These are phyloP conservation scores for Testicularia cyperi DNA, from an alignment of 1,284 basidiomycete genomes.

Conservation along the genomic window DNA sequence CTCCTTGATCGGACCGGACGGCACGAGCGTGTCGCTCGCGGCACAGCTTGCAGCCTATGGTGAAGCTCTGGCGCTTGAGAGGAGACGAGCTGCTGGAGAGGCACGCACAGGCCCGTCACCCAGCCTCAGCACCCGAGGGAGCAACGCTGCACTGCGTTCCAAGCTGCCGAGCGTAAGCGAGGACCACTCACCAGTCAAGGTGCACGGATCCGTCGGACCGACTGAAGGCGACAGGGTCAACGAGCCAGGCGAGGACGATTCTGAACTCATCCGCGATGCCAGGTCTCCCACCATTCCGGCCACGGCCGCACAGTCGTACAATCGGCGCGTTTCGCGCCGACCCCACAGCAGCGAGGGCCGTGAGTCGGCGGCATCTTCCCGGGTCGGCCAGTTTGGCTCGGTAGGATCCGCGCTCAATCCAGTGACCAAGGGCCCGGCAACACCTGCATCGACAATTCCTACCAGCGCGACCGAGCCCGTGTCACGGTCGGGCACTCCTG, in stretches of 20 bases:
- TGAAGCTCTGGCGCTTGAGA: slow-evolving; percentile 38
- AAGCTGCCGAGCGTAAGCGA: slow-evolving; percentile 39
- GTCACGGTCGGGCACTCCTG: too few species aligned
- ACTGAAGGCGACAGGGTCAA: too few species aligned
- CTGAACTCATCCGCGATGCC: slow-evolving; percentile 17
- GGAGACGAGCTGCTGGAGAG: slow-evolving; percentile 29
- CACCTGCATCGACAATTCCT: too few species aligned
- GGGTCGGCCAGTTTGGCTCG: slow-evolving; percentile 1
- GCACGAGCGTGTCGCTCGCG: slow-evolving; percentile 24
- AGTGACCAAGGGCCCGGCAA: too few species aligned
- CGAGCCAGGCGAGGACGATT: too few species aligned
- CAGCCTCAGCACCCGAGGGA: slow-evolving; percentile 22
- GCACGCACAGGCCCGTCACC: slow-evolving; percentile 26
- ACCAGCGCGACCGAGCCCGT: too few species aligned
- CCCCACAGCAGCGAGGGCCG: slow-evolving; percentile 38
- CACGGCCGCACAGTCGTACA: slow-evolving; percentile 31
- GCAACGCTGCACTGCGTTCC: slow-evolving; percentile 32
- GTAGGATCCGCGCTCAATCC: too few species aligned
- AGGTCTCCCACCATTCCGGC: slow-evolving; percentile 15
- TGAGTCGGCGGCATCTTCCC: slow-evolving; percentile 11
- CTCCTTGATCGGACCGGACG: slow-evolving; percentile 19
- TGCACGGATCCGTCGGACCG: too few species aligned
- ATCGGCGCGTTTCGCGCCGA: slow-evolving; percentile 18
- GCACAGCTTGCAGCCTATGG: slow-evolving; percentile 45
- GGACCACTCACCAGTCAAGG: slow-evolving; percentile 21